A percentile compares a stretch with the other conserved stretches of the same genome.
These are phyloP conservation scores for Geotrichum ghanense DNA, from an alignment of 805 yeast genomes.

Conservation along the genomic window DNA sequence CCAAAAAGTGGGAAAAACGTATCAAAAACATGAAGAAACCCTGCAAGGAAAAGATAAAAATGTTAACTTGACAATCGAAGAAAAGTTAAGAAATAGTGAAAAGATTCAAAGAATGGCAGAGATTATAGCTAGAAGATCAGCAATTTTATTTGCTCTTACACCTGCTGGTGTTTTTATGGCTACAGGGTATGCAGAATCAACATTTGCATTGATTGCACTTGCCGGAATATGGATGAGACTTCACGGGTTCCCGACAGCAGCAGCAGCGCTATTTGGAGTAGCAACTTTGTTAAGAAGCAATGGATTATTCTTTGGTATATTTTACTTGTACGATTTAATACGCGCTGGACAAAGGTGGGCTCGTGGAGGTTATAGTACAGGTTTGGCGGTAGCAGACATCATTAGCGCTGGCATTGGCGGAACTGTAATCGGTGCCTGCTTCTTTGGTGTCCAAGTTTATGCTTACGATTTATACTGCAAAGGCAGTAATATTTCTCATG, in stretches of 20 bases:
- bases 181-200: conserved; percentile 66
- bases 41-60: no score
- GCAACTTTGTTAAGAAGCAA: conserved; percentile 66
- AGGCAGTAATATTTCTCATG: no score
- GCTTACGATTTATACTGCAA: conserved; percentile 56
- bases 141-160: conserved; percentile 44
- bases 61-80: conserved; percentile 35
- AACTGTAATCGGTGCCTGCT: conserved; percentile 31
- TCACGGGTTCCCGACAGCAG: conserved; percentile 29
- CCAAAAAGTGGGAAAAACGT: not conserved
- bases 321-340: conserved; percentile 48
- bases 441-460: conserved; percentile 36
- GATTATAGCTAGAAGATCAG: conserved; percentile 25
- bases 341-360: conserved; percentile 11
- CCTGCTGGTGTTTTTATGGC: conserved; percentile 76
- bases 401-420: conserved; percentile 17
- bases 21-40: not conserved
- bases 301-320: conserved; percentile 57
- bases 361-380: not conserved
- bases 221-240: conserved; percentile 44
- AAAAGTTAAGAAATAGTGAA: conserved; percentile 37
- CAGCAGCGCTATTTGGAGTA: conserved; percentile 45
- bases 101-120: conserved; percentile 14
- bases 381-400: not conserved
- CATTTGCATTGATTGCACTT: conserved; percentile 51